These are phyloP conservation scores for Globisporangium paroecandrum DNA, from an alignment of 352 stramenopile species.

Conservation along the genomic window DNA sequence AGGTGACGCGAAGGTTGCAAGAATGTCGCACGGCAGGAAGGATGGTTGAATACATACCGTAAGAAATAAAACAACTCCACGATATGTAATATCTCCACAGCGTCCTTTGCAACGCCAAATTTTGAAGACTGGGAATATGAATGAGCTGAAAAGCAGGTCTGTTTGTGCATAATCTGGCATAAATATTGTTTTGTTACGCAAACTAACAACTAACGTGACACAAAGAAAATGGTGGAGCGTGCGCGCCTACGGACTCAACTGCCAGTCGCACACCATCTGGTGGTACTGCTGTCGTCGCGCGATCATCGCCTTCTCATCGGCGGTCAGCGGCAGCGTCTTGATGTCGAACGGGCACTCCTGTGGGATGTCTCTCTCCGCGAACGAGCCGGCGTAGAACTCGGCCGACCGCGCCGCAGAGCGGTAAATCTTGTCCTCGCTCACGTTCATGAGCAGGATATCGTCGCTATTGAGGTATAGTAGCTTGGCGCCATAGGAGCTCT, in stretches of 20 bases:
- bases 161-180: not conserved
- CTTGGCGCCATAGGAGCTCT: constrained; percentile 3
- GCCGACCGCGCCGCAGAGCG: constrained; percentile 45
- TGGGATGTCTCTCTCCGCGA: constrained; percentile 30
- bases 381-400: constrained; percentile 48
- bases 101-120: too few relatives aligned
- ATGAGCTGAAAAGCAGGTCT: not conserved
- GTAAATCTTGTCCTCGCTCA: constrained; percentile 41
- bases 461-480: constrained; percentile 73
- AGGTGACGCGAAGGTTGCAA: constrained; percentile 14
- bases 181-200: not conserved
- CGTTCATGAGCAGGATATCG: constrained; percentile 45
- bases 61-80: too few relatives aligned
- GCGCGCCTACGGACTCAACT: not conserved
- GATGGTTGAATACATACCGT: too few relatives aligned
- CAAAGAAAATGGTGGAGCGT: not conserved
- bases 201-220: not conserved
- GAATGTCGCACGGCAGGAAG: not conserved
- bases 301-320: constrained; percentile 36
- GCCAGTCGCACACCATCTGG: constrained; percentile 32
- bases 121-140: not conserved
- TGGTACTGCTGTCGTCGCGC: constrained; percentile 44
- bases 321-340: constrained; percentile 34
- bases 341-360: constrained; percentile 64
- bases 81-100: too few relatives aligned